Conservation (phyloP, 2,329 filamentous ascomycete genomes). For the Penicillium brasilianum region DNA sequence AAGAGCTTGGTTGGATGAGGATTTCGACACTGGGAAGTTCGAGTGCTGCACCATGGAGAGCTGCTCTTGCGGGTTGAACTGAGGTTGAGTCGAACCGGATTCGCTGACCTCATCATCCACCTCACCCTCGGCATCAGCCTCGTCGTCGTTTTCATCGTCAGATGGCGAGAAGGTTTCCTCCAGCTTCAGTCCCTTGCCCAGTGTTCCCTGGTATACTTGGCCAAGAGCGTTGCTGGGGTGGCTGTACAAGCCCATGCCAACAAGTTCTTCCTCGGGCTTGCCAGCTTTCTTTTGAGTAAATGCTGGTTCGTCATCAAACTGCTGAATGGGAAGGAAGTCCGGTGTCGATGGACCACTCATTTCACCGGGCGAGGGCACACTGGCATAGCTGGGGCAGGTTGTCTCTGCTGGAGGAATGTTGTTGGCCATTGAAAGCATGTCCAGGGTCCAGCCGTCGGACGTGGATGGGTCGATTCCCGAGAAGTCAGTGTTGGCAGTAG, state of each 20-base stretch:
- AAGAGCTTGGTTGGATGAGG: conserved; percentile 30
- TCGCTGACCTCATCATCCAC: conserved; percentile 22
- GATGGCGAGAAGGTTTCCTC: conserved; percentile 77
- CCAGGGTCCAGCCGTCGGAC: conserved; percentile 39
- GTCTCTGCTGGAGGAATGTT: conserved; percentile 39
- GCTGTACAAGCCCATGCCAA: conserved; percentile 78
- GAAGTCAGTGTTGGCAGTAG: conserved; percentile 21
- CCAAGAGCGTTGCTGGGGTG: conserved; percentile 64
- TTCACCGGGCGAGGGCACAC: conserved; percentile 42
- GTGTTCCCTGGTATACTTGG: conserved; percentile 62
- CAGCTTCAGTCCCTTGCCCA: conserved; percentile 76
- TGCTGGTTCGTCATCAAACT: conserved; percentile 33
- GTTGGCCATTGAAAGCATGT: conserved; percentile 42
- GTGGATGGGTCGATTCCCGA: conserved; percentile 32
- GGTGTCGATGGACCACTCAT: conserved; percentile 45
- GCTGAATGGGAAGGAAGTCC: conserved; percentile 45
- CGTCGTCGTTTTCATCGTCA: conserved; percentile 65
- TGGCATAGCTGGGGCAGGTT: conserved; percentile 40
- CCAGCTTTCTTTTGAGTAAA: conserved; percentile 57
- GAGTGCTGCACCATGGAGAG: conserved; percentile 18
- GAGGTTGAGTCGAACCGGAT: conserved; percentile 20
- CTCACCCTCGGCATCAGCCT: conserved; percentile 58
- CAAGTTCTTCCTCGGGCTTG: conserved; percentile 55
- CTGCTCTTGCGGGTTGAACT: conserved; percentile 11
- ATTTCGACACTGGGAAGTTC: conserved; percentile 21